These are phyloP conservation scores for Ganoderma lucidum DNA, from an alignment of 1,284 basidiomycete genomes.

Conservation along the genomic window DNA sequence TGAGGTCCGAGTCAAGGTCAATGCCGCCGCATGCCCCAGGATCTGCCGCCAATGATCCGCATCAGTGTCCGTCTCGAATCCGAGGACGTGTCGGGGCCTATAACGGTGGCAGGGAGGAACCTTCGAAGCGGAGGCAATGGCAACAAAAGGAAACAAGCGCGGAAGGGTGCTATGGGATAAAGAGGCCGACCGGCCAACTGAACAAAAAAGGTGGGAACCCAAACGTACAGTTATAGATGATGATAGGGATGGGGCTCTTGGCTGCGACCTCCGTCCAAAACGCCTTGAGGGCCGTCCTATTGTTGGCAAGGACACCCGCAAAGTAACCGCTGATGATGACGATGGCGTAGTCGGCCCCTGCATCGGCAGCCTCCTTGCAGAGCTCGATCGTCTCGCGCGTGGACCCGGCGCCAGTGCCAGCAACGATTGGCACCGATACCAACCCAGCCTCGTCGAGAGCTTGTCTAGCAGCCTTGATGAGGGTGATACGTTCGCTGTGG, in stretches of 20 bases:
- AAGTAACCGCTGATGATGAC: slow-evolving; percentile 89
- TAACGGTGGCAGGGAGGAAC: not conserved
- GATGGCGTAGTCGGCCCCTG: slow-evolving; percentile 85
- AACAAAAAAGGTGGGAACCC: not conserved
- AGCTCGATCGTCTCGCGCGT: slow-evolving; percentile 83
- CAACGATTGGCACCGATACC: slow-evolving; percentile 70
- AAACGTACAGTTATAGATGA: slow-evolving; percentile 40
- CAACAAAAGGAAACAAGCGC: not conserved
- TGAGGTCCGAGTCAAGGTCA: slow-evolving; percentile 87
- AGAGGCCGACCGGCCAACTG: not conserved
- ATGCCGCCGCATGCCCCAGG: slow-evolving; percentile 86
- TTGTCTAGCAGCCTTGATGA: slow-evolving; percentile 75
- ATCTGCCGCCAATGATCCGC: slow-evolving; percentile 50
- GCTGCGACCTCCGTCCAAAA: slow-evolving; percentile 81
- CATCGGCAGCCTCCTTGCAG: slow-evolving; percentile 74
- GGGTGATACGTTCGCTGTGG: slow-evolving; percentile 69
- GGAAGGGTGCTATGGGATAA: not conserved
- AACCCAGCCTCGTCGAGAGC: slow-evolving; percentile 76
- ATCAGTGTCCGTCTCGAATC: slow-evolving; percentile 3
- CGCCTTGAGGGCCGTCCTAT: slow-evolving; percentile 75
- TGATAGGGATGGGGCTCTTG: slow-evolving; percentile 82
- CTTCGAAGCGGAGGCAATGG: not conserved
- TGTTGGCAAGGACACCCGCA: slow-evolving; percentile 69
- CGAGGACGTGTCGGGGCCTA: slow-evolving; percentile 1
- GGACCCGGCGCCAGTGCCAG: slow-evolving; percentile 83